Evolutionary conservation across 2,329 filamentous ascomycete species (phyloP).

Genomic region (Talaromyces rugulosus): DNA sequence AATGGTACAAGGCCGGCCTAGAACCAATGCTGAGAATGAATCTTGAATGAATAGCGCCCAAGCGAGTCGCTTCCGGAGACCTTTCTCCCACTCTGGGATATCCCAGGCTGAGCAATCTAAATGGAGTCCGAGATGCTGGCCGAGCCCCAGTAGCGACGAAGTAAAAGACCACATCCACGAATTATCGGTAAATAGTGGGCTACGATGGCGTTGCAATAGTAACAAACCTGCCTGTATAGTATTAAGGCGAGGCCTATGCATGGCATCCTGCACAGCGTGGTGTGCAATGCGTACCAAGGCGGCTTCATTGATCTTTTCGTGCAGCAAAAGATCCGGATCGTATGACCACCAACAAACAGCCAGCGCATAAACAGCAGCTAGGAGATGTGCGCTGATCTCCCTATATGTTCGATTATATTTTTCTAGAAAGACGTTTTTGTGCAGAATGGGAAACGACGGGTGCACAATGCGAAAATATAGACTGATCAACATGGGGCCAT

Average conservation of each 20-base stretch:
- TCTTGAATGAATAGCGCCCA: slow-evolving; percentile 66
- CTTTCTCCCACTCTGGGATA: slow-evolving; percentile 60
- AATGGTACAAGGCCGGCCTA: slow-evolving; percentile 7
- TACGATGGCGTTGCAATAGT: slow-evolving; percentile 40
- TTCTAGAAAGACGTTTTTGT: slow-evolving; percentile 75
- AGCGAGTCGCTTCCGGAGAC: slow-evolving; percentile 56
- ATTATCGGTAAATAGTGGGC: slow-evolving; percentile 37
- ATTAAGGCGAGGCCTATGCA: slow-evolving; percentile 52
- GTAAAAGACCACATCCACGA: slow-evolving; percentile 44
- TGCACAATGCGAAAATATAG: slow-evolving; percentile 79
- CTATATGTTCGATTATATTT: slow-evolving; percentile 69
- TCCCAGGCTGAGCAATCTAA: slow-evolving; percentile 60
- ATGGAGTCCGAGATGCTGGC: slow-evolving; percentile 57
- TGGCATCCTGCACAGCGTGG: slow-evolving; percentile 45
- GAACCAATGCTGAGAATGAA: slow-evolving; percentile 22
- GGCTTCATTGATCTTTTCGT: slow-evolving; percentile 18
- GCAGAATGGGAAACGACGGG: slow-evolving; percentile 75
- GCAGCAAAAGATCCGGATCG: slow-evolving; percentile 24
- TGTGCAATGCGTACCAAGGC: slow-evolving; percentile 37
- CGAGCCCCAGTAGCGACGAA: slow-evolving; percentile 53
- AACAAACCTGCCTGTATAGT: slow-evolving; percentile 54
- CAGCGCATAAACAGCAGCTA: slow-evolving; percentile 72
- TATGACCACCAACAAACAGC: slow-evolving; percentile 82
- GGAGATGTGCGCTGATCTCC: slow-evolving; percentile 69
- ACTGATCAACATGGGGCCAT: slow-evolving; percentile 73